Evolutionary conservation across 2,329 filamentous ascomycete species (phyloP), one percentile per base, ranked within the genome.

Genomic region (Emericellopsis atlantica): DNA sequence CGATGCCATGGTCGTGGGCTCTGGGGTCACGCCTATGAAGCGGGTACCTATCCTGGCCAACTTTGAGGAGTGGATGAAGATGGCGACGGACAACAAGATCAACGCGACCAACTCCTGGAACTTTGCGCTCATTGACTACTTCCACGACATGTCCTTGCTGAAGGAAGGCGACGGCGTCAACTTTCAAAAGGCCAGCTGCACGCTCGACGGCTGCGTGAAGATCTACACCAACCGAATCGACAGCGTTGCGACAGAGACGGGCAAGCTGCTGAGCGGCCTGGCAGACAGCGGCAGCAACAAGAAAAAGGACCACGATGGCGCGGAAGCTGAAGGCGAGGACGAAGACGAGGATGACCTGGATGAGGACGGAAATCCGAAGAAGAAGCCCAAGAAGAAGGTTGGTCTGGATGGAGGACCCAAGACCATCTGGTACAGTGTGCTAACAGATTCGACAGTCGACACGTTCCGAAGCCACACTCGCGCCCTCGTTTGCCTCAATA

Each of bases 1-100:
- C 31, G 69, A 77, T 44, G 67, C 79, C 46, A 72, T 79, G 52
- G 81, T 85, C 36, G 78, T 76, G 44, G 83, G 84, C 26, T 77
- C 71, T 47, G 85, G 83, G 32, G 83, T 94, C 41, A 95, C 92
- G 44, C 92, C 90, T 41, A 90, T 94, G 82, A 95, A 95, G 72
- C 84, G 89, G 45, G 86, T 95, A 23, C 92, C 92, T 1, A 84
- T 98, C 51, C 70, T 98, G 41, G 92, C 92, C 54, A 98, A 98
- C 63, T 98, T 96, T 53, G 92, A 98, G 60, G 92, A 98, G 59
- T 96, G 90, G 92, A 96, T 98, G 88, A 98, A 96, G 72, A 94
- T 98, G 88, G 92, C 92, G 2, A 96, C 92, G 14, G 92, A 98
- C 67, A 98, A 98, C 66, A 92, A 92, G 64, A 98, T 98, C 70